A percentile compares a stretch with the other conserved stretches of the same genome.
phyloP scores from a whole-genome alignment of 2,329 filamentous ascomycete genomes.

The Thelonectria rubi region DNA sequence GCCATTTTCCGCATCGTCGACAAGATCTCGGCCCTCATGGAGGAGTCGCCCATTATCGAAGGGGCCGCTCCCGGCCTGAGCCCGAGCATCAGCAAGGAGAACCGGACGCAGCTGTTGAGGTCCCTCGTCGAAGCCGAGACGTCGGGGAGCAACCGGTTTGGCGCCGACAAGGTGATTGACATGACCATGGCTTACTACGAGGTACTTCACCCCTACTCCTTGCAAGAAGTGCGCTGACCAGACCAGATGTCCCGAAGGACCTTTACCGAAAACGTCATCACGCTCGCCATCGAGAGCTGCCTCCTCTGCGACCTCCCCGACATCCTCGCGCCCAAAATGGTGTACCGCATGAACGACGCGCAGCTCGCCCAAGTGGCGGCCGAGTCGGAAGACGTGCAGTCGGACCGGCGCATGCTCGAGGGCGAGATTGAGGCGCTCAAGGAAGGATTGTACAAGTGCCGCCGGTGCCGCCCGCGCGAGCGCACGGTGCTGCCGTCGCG shows the following conservation, averaged over 20 bases:
- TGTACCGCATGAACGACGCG: conserved; percentile 36
- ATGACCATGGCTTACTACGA: conserved; percentile 56
- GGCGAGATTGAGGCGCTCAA: not conserved
- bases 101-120: conserved; percentile 10
- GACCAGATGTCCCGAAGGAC: conserved; percentile 53
- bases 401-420: not conserved
- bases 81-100: not conserved
- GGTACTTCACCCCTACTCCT: conserved; percentile 35
- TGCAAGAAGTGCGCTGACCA: not conserved
- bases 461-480: not conserved
- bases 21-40: conserved; percentile 24
- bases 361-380: conserved; percentile 23
- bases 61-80: not conserved
- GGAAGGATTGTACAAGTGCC: not conserved
- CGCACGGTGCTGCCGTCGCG: not conserved
- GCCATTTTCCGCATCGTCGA: conserved; percentile 23
- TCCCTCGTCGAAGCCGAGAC: conserved; percentile 24
- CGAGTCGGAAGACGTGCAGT: conserved; percentile 20
- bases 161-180: conserved; percentile 53
- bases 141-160: conserved; percentile 44
- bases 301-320: conserved; percentile 52
- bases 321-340: conserved; percentile 52
- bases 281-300: conserved; percentile 58
- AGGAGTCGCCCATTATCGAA: conserved; percentile 36
- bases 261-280: conserved; percentile 59